phyloP scores from a whole-genome alignment of 1,284 basidiomycete species.

The Schizopora paradoxa region DNA sequence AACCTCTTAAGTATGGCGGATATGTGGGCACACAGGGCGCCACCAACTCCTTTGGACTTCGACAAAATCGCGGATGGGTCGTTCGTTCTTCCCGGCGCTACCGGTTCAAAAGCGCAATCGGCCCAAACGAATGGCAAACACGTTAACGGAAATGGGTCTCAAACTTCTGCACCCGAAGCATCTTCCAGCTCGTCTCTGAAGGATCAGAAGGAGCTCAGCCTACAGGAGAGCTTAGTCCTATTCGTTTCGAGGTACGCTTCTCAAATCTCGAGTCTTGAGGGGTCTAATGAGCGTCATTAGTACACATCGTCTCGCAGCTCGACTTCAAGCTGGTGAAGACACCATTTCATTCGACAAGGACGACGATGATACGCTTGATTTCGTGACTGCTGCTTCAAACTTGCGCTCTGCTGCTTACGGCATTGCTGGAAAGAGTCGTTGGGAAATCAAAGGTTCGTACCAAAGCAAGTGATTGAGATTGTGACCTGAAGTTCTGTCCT shows the following conservation, averaged over 20 bases:
- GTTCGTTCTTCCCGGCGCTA: conserved; percentile 40
- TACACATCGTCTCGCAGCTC: conserved; percentile 70
- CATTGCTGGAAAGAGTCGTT: conserved; percentile 86
- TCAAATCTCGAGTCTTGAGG: not conserved
- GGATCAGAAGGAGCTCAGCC: conserved; percentile 72
- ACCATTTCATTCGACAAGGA: conserved; percentile 96
- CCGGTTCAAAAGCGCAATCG: conserved; percentile 5
- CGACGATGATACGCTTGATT: conserved; percentile 94
- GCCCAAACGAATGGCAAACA: conserved; percentile 22
- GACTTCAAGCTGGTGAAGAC: conserved; percentile 68
- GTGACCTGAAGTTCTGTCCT: not conserved
- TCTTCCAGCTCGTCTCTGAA: conserved; percentile 42
- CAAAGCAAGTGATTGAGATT: not conserved
- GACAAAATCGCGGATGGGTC: conserved; percentile 60
- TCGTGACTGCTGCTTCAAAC: conserved; percentile 93
- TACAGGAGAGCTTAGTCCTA: conserved; percentile 77
- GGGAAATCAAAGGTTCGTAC: conserved; percentile 86
- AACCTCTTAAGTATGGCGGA: conserved; percentile 93
- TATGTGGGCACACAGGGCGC: conserved; percentile 91
- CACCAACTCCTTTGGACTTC: conserved; percentile 82
- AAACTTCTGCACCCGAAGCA: conserved; percentile 19
- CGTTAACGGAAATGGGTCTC: conserved; percentile 21
- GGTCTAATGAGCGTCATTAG: conserved; percentile 36
- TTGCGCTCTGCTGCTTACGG: conserved; percentile 87
- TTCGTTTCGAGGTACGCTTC: conserved; percentile 71